A percentile compares a stretch with the other conserved stretches of the same genome.
Conservation (phyloP, 306 rosid species). For the Fagus crenata region DNA sequence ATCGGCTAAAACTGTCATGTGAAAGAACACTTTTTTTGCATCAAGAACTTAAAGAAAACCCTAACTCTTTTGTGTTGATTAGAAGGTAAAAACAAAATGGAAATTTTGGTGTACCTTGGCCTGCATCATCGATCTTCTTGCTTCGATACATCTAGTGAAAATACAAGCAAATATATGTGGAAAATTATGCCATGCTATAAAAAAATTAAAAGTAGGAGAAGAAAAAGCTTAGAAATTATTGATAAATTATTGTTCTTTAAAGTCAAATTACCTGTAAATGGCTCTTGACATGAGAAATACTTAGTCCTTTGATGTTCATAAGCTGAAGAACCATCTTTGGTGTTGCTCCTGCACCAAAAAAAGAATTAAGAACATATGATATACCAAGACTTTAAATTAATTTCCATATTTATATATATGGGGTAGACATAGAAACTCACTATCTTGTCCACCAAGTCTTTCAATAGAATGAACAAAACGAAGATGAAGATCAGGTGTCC, state of each 20-base stretch:
- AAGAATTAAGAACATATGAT: slow-evolving; percentile 4
- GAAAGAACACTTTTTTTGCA: slow-evolving; percentile 9
- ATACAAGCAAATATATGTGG: neutral
- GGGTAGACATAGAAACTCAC: slow-evolving; percentile 41
- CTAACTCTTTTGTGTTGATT: slow-evolving; percentile 20
- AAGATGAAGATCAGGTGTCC: slow-evolving; percentile 93
- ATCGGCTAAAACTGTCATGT: slow-evolving; percentile 47
- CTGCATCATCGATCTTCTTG: slow-evolving; percentile 72
- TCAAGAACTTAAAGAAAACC: slow-evolving; percentile 30
- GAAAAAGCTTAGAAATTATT: slow-evolving; percentile 3
- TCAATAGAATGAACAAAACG: slow-evolving; percentile 87
- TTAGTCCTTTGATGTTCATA: slow-evolving; percentile 90
- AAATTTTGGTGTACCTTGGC: slow-evolving; percentile 58
- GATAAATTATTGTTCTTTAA: neutral
- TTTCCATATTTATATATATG: neutral
- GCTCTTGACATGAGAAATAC: slow-evolving; percentile 96
- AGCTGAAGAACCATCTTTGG: slow-evolving; percentile 97
- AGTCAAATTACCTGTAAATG: slow-evolving; percentile 72
- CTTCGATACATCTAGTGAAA: slow-evolving; percentile 74
- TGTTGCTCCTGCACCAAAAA: slow-evolving; percentile 72
- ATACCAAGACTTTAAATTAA: neutral
- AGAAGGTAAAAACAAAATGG: neutral
- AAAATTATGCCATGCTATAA: neutral
- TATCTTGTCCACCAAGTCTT: slow-evolving; percentile 95
- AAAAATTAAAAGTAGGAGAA: neutral